A percentile compares a stretch with the other conserved stretches of the same genome.
Evolutionary conservation across 177 flowering plant species (phyloP).

Genomic region (Vitis hybrid): DNA sequence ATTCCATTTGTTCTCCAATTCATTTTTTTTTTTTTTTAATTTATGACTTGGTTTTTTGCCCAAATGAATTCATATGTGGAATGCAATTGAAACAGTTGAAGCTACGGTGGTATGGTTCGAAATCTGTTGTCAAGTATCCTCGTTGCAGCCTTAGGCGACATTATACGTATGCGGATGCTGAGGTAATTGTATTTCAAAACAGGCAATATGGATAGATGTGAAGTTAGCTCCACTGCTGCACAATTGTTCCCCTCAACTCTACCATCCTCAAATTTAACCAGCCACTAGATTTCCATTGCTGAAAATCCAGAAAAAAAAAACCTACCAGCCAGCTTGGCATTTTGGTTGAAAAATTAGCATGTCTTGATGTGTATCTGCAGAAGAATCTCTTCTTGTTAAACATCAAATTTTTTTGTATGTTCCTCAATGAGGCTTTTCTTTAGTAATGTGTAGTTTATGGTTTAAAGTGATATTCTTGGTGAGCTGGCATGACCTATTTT

Average conservation of each 20-base stretch:
- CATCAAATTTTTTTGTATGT: too few species aligned
- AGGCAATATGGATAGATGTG: not conserved
- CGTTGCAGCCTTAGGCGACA: slow-evolving; percentile 88
- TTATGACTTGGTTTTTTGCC: not conserved
- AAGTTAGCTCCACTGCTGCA: not conserved
- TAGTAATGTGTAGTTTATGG: too few species aligned
- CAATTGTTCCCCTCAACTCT: not conserved
- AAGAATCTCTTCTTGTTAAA: too few species aligned
- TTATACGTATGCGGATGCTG: slow-evolving; percentile 91
- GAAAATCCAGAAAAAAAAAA: not conserved
- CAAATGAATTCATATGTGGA: not conserved
- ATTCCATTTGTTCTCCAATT: not conserved
- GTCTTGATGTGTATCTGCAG: too few species aligned
- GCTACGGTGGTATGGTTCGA: slow-evolving; percentile 83
- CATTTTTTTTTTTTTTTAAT: not conserved
- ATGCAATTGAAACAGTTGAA: slow-evolving; percentile 51
- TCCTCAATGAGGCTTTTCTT: too few species aligned
- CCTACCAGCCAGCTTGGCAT: not conserved
- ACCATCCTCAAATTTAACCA: not conserved
- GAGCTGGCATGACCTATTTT: too few species aligned
- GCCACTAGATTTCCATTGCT: too few species aligned
- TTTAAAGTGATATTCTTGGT: too few species aligned
- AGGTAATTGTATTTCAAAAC: slow-evolving; percentile 51
- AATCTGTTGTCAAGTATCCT: slow-evolving; percentile 91
- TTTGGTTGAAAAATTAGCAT: too few species aligned